Conservation (phyloP, 176 grass and related monocot genomes). For the Melocanna baccifera region DNA sequence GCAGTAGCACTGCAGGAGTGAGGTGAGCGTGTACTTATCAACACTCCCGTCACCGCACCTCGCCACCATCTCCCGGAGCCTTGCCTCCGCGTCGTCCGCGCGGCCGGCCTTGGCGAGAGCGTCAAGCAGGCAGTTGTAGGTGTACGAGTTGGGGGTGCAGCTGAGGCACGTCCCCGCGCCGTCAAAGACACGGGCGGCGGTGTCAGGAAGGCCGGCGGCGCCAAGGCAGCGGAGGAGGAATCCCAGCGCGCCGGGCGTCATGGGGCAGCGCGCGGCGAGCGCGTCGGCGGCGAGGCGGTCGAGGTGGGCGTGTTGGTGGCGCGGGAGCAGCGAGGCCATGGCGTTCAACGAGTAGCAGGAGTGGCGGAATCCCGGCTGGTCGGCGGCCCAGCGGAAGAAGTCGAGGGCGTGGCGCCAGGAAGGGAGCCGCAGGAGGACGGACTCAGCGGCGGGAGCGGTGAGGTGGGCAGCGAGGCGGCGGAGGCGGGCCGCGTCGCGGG, state of each 20-base stretch:
- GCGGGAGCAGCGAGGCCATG: constrained; percentile 62
- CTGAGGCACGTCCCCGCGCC: constrained; percentile 32
- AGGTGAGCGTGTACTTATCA: constrained; percentile 79
- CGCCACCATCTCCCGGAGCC: constrained; percentile 60
- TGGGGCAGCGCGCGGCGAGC: constrained; percentile 41
- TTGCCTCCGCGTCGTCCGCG: constrained; percentile 40
- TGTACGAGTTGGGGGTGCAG: constrained; percentile 71
- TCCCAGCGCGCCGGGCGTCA: constrained; percentile 70
- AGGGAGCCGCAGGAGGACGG: constrained; percentile 47
- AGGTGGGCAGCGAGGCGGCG: constrained; percentile 40
- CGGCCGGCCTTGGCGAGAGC: constrained; percentile 55
- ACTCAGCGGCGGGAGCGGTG: constrained; percentile 31
- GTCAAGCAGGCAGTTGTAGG: constrained; percentile 79
- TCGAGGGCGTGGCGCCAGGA: constrained; percentile 66
- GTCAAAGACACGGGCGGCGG: constrained; percentile 53
- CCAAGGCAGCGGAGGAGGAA: constrained; percentile 76
- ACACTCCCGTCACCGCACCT: constrained; percentile 24
- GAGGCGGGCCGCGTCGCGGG: constrained; percentile 44
- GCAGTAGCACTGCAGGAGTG: constrained; percentile 70
- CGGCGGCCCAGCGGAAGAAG: constrained; percentile 71
- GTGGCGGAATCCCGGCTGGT: constrained; percentile 66
- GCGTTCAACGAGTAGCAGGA: constrained; percentile 85
- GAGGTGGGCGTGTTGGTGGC: constrained; percentile 39
- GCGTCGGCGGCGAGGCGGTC: constrained; percentile 44
- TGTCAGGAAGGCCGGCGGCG: constrained; percentile 45